These are phyloP conservation scores for Teratosphaeria destructans DNA, from an alignment of 2,329 filamentous ascomycete species.

Conservation along the genomic window DNA sequence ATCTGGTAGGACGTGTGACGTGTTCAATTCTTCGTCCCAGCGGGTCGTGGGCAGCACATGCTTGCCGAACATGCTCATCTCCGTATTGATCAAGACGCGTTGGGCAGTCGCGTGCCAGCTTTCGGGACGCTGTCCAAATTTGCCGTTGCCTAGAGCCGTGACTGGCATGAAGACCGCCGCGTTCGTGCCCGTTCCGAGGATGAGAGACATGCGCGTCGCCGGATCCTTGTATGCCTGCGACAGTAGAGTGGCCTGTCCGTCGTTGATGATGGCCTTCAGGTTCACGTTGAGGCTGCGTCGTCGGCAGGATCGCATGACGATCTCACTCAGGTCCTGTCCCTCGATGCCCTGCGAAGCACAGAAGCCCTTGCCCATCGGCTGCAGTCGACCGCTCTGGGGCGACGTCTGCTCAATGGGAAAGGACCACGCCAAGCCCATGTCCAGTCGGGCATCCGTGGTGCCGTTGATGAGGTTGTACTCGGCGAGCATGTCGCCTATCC, in stretches of 20 bases:
- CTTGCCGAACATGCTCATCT: slow-evolving; percentile 56
- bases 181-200: slow-evolving; percentile 56
- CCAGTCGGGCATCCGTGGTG: slow-evolving; percentile 30
- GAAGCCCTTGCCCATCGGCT: slow-evolving; percentile 58
- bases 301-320: slow-evolving; percentile 50
- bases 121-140: slow-evolving; percentile 46
- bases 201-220: slow-evolving; percentile 51
- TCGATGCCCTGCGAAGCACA: slow-evolving; percentile 48
- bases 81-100: slow-evolving; percentile 55
- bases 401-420: slow-evolving; percentile 58
- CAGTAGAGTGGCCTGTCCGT: slow-evolving; percentile 51
- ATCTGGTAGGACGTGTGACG: slow-evolving; percentile 46
- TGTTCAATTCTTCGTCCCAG: slow-evolving; percentile 53
- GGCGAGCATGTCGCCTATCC: slow-evolving; percentile 45
- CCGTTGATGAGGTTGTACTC: slow-evolving; percentile 30
- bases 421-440: slow-evolving; percentile 55
- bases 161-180: slow-evolving; percentile 53
- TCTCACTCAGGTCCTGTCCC: slow-evolving; percentile 48
- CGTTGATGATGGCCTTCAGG: slow-evolving; percentile 54
- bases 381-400: slow-evolving; percentile 44
- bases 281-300: slow-evolving; percentile 45
- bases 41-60: slow-evolving; percentile 47
- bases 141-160: slow-evolving; percentile 41
- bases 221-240: slow-evolving; percentile 52
- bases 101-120: slow-evolving; percentile 48